phyloP scores from a whole-genome alignment of 345 rosid species.

The Carallia pectinifolia region DNA sequence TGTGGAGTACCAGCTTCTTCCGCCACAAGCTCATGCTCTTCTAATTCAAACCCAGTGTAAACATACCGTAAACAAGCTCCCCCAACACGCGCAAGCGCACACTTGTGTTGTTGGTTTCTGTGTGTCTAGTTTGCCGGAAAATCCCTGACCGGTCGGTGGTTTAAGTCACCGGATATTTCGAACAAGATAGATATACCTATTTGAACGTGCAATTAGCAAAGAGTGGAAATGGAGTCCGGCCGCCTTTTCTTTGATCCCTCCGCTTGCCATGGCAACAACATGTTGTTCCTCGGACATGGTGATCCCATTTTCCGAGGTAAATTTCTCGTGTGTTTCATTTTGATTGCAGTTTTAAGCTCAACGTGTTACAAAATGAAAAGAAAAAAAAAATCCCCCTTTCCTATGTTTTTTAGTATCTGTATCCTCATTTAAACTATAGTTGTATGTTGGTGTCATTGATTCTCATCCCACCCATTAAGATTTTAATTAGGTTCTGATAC shows the following conservation, averaged over 20 bases:
- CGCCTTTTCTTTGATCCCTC: conserved; percentile 49
- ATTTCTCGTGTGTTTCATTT: neutral
- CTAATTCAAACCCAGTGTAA: conserved; percentile 39
- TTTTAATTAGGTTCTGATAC: too few relatives aligned
- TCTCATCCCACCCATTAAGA: too few relatives aligned
- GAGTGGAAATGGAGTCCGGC: conserved; percentile 57
- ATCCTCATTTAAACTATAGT: too few relatives aligned
- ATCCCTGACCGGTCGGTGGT: neutral
- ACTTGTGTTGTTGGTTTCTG: neutral
- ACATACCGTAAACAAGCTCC: neutral
- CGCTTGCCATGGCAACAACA: conserved; percentile 51
- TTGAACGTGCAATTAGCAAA: neutral
- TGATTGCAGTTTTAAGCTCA: too few relatives aligned
- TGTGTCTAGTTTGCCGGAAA: conserved; percentile 2
- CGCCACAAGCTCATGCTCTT: conserved; percentile 94
- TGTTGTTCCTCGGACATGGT: conserved; percentile 60
- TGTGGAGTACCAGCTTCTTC: conserved; percentile 96
- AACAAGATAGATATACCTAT: conserved; percentile 3
- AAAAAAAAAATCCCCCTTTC: too few relatives aligned
- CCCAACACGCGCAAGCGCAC: neutral
- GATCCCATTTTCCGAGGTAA: conserved; percentile 57
- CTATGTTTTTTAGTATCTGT: too few relatives aligned
- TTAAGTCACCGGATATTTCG: conserved; percentile 18
- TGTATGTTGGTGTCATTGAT: too few relatives aligned
- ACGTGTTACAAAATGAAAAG: too few relatives aligned